phyloP scores from a whole-genome alignment of 441 rosid species.

The Manihot esculenta region DNA sequence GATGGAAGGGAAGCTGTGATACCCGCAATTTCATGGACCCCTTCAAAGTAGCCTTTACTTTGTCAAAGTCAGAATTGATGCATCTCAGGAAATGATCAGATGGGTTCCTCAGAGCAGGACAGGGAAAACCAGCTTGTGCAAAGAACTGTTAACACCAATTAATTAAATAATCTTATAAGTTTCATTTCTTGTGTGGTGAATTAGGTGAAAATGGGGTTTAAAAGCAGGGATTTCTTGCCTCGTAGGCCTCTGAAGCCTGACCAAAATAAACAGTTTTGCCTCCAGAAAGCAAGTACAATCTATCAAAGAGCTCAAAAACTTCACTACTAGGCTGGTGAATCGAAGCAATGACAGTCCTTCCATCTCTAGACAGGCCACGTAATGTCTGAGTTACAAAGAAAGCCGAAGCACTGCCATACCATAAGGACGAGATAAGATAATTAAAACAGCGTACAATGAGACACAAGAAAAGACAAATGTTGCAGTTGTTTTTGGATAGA shows the following conservation, averaged over 20 bases:
- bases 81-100: conserved; percentile 45
- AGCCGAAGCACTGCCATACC: conserved; percentile 77
- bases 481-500: too few relatives aligned
- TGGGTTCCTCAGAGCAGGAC: conserved; percentile 45
- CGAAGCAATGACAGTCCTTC: conserved; percentile 91
- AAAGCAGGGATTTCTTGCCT: conserved; percentile 42
- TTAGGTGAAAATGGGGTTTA: background rate
- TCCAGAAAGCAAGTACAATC: conserved; percentile 80
- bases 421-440: background rate
- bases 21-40: conserved; percentile 92
- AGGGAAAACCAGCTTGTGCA: conserved; percentile 67
- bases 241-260: conserved; percentile 79
- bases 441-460: too few relatives aligned
- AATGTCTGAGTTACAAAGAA: conserved; percentile 92
- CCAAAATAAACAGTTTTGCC: conserved; percentile 95
- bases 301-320: conserved; percentile 90
- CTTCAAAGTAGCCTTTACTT: conserved; percentile 87
- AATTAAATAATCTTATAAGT: background rate
- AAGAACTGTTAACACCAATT: conserved; percentile 57
- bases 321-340: conserved; percentile 97
- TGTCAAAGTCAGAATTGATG: conserved; percentile 77
- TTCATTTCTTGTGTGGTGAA: background rate
- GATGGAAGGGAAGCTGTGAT: conserved; percentile 12
- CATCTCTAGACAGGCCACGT: conserved; percentile 84
- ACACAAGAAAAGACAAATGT: too few relatives aligned